Evolutionary conservation across 169 alveolate genomes (phyloP), one percentile per base, ranked within the genome.

Genomic region (Sarcocystis neurona): DNA sequence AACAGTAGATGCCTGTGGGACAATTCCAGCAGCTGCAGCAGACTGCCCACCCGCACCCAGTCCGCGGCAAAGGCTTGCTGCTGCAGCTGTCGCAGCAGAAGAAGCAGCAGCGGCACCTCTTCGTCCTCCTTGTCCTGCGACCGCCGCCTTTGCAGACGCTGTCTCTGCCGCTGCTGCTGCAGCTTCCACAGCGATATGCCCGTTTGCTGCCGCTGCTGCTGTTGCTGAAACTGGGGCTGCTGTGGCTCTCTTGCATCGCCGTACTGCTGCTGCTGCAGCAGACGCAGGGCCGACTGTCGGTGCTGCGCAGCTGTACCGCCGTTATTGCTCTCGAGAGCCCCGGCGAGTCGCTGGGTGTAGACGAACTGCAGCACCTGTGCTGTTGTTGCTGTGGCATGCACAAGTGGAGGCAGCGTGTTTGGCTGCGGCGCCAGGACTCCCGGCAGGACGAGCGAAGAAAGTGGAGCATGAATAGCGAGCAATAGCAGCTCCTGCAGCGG

Each of bases 351-450:
- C 43, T 63, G 75, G 44, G 75, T 63, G 75, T 37, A 37, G 1
- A 43, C 32, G 43, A 63, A 63, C 75, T 63, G 75, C 27, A 63
- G 75, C 39, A 43, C 75, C 75, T 63, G 75, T 3, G 44, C 41
- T 18, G 32, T 41, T 30, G 75, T 41, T 12, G 75, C 75, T 1
- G 75, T 41, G 43, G 32, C 41, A 18, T 41, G 75, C 43, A 43
- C 75, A n/a, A 63, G 10, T 1, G 75, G 75, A 10, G 75, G 75
- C 20, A 63, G 44, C 18, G 32, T 63, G 75, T 41, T 63, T n/a
- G 75, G 75, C 75, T 63, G 75, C 10, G 75, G 75, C 39, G 75
- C 75, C 75, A 30, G 75, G 43, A 63, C 75, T 6, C 75, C 75
- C 37, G n/a, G 44, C 6, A 63, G 43, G 44, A n/a, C n/a, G n/a